Evolutionary conservation across 2,329 filamentous ascomycete species (phyloP), one percentile per base, ranked within the genome.

Genomic region (Lecanosticta acicola): DNA sequence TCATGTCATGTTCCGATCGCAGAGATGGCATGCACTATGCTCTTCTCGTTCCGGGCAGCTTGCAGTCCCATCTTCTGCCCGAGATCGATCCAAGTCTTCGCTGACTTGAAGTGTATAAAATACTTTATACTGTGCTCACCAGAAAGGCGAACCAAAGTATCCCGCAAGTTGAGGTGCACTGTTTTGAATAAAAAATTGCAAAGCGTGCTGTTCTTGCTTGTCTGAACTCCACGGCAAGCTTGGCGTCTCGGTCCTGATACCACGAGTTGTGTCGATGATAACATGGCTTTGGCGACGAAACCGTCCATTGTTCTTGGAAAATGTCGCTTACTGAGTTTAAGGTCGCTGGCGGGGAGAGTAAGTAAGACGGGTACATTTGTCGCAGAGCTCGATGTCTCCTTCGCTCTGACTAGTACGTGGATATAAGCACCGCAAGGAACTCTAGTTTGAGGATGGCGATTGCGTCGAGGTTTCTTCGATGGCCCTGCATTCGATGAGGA

Each of bases 381-480:
- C 54, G 43, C 57, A 59, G 9, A 58, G 50, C 34, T 56, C 49
- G 21, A 57, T 41, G 26, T 48, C 44, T n/a, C 43, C 39, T 19
- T 46, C 46, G 32, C 45, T 41, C 20, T 41, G 35, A 41, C 57
- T 60, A n/a, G 57, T 56, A n/a, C 56, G 51, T 34, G 41, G 16
- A 60, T 59, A 42, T 56, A 60, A 1, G 56, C 50, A 26, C 56
- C 53, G 35, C 57, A 60, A 8, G 57, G 57, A 7, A 58, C 53
- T 40, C 50, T 49, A 16, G 43, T 36, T 2, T 38, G 41, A 11
- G 48, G 24, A 34, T 44, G 38, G 11, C 53, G 50, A n/a, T 50
- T 48, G 11, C 49, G 35, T 11, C 7, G 24, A 4, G 41, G 41
- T 36, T 18, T 43, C n/a, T 37, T 17, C 8, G 39, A 34, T 40